Percentiles rank a stretch among this genome's conserved stretches.
These are phyloP conservation scores for Monilinia aucupariae DNA, from an alignment of 2,329 filamentous ascomycete genomes.

Conservation along the genomic window DNA sequence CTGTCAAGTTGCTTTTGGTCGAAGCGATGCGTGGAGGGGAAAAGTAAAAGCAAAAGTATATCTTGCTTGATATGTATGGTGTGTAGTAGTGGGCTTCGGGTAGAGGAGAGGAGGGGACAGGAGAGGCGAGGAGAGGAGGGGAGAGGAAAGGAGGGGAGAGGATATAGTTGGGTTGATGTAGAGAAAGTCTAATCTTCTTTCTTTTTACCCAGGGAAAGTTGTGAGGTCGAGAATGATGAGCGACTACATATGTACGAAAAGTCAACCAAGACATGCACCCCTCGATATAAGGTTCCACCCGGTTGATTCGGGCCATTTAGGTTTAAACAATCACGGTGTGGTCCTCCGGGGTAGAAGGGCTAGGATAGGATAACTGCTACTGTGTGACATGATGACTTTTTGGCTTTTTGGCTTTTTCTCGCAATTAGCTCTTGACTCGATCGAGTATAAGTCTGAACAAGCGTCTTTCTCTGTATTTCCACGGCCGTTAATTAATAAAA, in stretches of 20 bases:
- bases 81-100: background rate
- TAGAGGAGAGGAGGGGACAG: background rate
- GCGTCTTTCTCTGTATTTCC: conserved; percentile 4
- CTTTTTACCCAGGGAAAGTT: background rate
- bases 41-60: background rate
- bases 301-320: conserved; percentile 25
- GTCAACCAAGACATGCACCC: conserved; percentile 20
- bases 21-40: background rate
- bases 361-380: conserved; percentile 6
- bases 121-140: background rate
- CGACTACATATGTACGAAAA: conserved; percentile 28
- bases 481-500: conserved; percentile 11
- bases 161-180: conserved; percentile 15
- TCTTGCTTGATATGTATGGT: conserved; percentile 1
- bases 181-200: conserved; percentile 10
- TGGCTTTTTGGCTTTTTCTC: conserved; percentile 1
- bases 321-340: conserved; percentile 14
- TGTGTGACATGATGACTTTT: background rate
- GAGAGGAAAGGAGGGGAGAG: background rate
- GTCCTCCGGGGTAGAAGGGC: conserved; percentile 19
- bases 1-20: background rate
- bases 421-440: conserved; percentile 4
- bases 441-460: conserved; percentile 6
- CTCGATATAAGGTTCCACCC: conserved; percentile 29
- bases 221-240: conserved; percentile 16